Evolutionary conservation across 2,329 filamentous ascomycete species (phyloP).

Genomic region (Dendryphion nanum): DNA sequence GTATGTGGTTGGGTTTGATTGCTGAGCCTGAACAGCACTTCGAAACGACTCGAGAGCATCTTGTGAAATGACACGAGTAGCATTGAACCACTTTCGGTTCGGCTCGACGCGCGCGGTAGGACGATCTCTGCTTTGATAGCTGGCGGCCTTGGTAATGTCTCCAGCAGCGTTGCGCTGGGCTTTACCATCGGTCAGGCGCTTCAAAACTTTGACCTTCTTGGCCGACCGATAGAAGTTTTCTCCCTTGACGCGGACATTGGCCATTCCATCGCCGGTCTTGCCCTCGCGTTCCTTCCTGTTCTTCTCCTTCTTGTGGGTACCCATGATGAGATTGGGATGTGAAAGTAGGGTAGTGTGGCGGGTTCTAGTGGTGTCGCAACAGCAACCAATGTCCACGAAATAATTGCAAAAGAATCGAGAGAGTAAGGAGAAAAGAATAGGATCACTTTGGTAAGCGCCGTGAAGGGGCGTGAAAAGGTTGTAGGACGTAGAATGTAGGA

Average conservation of each 20-base stretch:
- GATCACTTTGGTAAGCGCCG: too few relatives aligned
- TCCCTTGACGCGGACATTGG: constrained; percentile 88
- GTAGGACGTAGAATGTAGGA: too few relatives aligned
- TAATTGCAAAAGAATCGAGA: too few relatives aligned
- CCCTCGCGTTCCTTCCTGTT: constrained; percentile 80
- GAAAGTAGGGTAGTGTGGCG: too few relatives aligned
- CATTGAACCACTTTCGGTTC: constrained; percentile 97
- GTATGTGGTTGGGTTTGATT: constrained; percentile 87
- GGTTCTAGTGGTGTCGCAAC: too few relatives aligned
- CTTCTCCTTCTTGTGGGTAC: constrained; percentile 88
- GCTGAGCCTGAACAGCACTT: constrained; percentile 86
- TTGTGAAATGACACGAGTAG: constrained; percentile 86
- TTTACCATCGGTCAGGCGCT: constrained; percentile 87
- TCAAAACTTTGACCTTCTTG: constrained; percentile 85
- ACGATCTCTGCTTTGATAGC: constrained; percentile 77
- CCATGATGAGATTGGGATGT: too few relatives aligned
- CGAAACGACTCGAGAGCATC: constrained; percentile 84
- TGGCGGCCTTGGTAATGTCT: constrained; percentile 79
- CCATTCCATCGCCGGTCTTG: constrained; percentile 81
- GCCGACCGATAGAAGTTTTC: constrained; percentile 97
- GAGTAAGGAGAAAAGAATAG: too few relatives aligned
- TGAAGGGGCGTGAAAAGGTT: too few relatives aligned
- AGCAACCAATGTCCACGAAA: too few relatives aligned
- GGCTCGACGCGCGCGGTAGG: constrained; percentile 89
- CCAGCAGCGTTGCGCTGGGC: constrained; percentile 78